Evolutionary conservation across 345 rosid species (phyloP).

Genomic region (Euclidium syriacum): DNA sequence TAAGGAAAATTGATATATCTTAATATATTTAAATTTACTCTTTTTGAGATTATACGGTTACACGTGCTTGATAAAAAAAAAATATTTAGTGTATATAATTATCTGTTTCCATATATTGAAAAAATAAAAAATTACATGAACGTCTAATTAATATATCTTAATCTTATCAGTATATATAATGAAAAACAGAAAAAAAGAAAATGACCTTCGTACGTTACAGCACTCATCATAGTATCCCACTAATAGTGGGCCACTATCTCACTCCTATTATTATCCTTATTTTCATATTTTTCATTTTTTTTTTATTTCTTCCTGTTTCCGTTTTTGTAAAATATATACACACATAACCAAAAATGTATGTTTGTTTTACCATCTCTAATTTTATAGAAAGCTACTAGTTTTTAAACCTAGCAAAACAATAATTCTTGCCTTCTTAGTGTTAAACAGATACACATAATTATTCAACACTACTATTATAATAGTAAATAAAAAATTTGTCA

Average conservation of each 20-base stretch:
- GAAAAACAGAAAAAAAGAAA: too few relatives aligned
- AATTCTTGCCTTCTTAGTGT: too few relatives aligned
- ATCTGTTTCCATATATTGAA: neutral
- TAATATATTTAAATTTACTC: neutral
- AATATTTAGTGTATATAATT: neutral
- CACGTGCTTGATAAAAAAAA: neutral
- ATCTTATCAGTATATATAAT: neutral
- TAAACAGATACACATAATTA: neutral
- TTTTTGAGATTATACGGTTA: neutral
- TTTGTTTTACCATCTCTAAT: too few relatives aligned
- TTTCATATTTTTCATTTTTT: too few relatives aligned
- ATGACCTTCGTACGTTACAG: neutral
- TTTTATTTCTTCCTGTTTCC: neutral
- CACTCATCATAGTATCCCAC: too few relatives aligned
- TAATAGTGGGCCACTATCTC: too few relatives aligned
- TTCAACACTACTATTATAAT: neutral
- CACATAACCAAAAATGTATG: too few relatives aligned
- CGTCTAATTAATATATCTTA: neutral
- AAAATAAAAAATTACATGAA: neutral
- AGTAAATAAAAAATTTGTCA: too few relatives aligned
- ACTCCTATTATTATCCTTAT: too few relatives aligned
- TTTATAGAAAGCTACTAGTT: too few relatives aligned
- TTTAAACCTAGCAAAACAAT: too few relatives aligned
- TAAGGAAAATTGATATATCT: neutral
- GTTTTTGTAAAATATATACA: neutral